A percentile compares a stretch with the other conserved stretches of the same genome.
These are phyloP conservation scores for Nissolia schottii DNA, from an alignment of 306 rosid genomes.

Conservation along the genomic window DNA sequence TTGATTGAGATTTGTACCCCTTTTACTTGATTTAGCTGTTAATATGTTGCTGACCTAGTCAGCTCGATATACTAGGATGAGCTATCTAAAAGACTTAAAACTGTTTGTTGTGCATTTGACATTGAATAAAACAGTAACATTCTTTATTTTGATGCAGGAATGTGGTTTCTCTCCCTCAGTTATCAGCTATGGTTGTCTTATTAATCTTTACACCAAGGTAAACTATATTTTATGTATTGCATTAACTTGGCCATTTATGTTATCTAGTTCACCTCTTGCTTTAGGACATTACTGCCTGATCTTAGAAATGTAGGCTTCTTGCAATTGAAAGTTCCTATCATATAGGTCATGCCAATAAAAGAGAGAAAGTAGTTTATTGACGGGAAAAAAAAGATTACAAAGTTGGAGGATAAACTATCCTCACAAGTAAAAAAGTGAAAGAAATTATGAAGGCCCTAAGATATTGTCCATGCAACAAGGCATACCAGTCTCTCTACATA, in stretches of 20 bases:
- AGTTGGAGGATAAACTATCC: not conserved
- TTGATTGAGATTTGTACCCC: not conserved
- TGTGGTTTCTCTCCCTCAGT: constrained; percentile 92
- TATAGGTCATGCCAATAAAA: not conserved
- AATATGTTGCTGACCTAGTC: not conserved
- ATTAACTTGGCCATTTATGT: constrained; percentile 1
- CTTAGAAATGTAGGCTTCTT: not conserved
- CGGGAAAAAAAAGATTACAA: not conserved
- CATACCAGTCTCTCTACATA: too few species aligned
- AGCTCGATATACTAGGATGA: constrained; percentile 8
- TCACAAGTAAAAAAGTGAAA: not conserved
- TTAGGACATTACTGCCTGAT: not conserved
- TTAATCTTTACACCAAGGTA: constrained; percentile 90
- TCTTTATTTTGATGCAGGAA: constrained; percentile 48
- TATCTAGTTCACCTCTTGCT: not conserved
- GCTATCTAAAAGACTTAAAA: not conserved
- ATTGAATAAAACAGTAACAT: constrained; percentile 16
- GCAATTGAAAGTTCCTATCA: not conserved
- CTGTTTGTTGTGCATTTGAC: not conserved
- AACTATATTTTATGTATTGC: not conserved
- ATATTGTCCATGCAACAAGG: too few species aligned
- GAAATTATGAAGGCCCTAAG: not conserved
- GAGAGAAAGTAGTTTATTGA: not conserved
- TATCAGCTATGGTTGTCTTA: constrained; percentile 88
- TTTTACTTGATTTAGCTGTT: constrained; percentile 4